These are phyloP conservation scores for Leccinum pachyderme DNA, from an alignment of 1,284 basidiomycete species.

Conservation along the genomic window DNA sequence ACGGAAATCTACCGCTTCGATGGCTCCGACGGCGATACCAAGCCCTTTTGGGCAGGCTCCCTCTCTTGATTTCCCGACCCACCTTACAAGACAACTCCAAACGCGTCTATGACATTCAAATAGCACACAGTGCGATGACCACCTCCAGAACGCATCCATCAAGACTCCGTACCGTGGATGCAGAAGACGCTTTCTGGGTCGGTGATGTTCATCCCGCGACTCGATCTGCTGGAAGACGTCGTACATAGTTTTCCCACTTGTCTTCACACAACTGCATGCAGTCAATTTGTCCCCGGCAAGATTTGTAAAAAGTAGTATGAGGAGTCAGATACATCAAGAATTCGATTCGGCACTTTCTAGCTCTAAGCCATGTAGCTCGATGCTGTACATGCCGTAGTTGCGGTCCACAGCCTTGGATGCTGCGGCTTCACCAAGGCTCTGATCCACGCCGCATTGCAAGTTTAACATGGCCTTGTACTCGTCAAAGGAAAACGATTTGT, in stretches of 20 bases:
- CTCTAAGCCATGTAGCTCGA: slow-evolving; percentile 78
- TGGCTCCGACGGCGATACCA: slow-evolving; percentile 70
- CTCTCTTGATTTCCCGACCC: slow-evolving; percentile 46
- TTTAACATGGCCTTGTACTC: slow-evolving; percentile 90
- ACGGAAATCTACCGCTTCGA: slow-evolving; percentile 42
- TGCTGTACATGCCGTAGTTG: slow-evolving; percentile 77
- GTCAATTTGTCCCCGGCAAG: not conserved
- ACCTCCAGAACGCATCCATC: slow-evolving; percentile 15
- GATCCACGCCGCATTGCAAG: slow-evolving; percentile 81
- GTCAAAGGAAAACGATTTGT: slow-evolving; percentile 77
- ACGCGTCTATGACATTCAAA: slow-evolving; percentile 30
- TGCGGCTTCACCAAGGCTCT: slow-evolving; percentile 47
- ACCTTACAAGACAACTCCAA: slow-evolving; percentile 4
- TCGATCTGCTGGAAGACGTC: slow-evolving; percentile 1
- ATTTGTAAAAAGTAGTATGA: slow-evolving; percentile 11
- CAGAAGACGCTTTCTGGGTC: slow-evolving; percentile 38
- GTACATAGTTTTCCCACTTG: not conserved
- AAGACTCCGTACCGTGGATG: slow-evolving; percentile 28
- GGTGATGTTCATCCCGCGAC: slow-evolving; percentile 11
- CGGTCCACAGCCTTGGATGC: slow-evolving; percentile 56
- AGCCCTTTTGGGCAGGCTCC: slow-evolving; percentile 54
- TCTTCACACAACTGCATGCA: not conserved
- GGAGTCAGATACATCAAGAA: slow-evolving; percentile 25
- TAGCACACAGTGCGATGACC: slow-evolving; percentile 31
- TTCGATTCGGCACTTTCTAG: slow-evolving; percentile 46